A percentile compares a stretch with the other conserved stretches of the same genome.
phyloP scores from a whole-genome alignment of 2,329 filamentous ascomycete species.

The Verticillium albo-atrum region DNA sequence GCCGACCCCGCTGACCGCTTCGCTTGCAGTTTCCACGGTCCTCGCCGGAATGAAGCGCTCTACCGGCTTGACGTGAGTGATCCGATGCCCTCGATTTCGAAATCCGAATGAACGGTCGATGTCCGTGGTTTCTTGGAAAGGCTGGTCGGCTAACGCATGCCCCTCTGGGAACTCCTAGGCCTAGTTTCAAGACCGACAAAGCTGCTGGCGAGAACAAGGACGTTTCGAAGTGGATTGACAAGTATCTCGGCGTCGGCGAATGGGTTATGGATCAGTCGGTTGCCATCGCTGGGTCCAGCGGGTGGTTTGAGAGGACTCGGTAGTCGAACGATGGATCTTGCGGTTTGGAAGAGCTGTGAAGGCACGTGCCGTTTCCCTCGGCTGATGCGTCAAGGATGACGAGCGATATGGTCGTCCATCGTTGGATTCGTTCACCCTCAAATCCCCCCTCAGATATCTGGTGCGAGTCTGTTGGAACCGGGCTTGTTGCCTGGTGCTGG shows the following conservation, averaged over 20 bases:
- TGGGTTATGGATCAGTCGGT: slow-evolving; percentile 98
- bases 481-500: not conserved
- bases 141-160: slow-evolving; percentile 38
- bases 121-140: not conserved
- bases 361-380: not conserved
- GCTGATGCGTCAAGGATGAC: not conserved
- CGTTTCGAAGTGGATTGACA: slow-evolving; percentile 82
- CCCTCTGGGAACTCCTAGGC: slow-evolving; percentile 42
- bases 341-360: not conserved
- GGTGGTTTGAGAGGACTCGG: slow-evolving; percentile 87
- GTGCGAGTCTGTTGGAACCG: not conserved
- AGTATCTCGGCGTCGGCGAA: slow-evolving; percentile 91
- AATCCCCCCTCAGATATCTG: not conserved
- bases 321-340: slow-evolving; percentile 29
- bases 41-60: slow-evolving; percentile 96
- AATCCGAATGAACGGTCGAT: not conserved
- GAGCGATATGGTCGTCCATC: not conserved
- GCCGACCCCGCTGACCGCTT: not conserved
- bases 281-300: slow-evolving; percentile 80
- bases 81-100: not conserved
- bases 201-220: slow-evolving; percentile 77
- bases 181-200: slow-evolving; percentile 84
- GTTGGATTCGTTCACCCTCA: not conserved
- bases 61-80: slow-evolving; percentile 91
- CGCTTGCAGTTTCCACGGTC: slow-evolving; percentile 75